Percentiles rank a stretch among this genome's conserved stretches.
Conservation (phyloP, 257 asterid species). For the Prunella vulgaris region DNA sequence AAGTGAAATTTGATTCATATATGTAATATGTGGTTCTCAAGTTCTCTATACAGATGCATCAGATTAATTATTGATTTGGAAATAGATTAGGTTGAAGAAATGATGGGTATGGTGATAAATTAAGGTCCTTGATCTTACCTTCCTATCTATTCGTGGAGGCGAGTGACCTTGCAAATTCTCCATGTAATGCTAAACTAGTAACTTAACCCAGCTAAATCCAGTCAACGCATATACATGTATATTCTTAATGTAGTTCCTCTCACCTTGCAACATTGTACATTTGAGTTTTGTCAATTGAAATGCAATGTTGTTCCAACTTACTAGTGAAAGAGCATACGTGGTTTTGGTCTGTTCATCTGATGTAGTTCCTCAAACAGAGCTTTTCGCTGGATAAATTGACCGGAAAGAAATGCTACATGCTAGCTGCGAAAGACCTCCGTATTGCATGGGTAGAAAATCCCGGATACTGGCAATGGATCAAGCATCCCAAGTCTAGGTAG, state of each 20-base stretch:
- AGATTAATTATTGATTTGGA: background rate
- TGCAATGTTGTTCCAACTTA: background rate
- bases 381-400: slow-evolving; percentile 58
- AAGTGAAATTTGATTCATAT: background rate
- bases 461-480: slow-evolving; percentile 56
- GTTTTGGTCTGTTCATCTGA: slow-evolving; percentile 20
- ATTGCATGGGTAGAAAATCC: slow-evolving; percentile 62
- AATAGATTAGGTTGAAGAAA: background rate
- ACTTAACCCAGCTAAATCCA: background rate
- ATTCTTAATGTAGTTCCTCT: too few relatives aligned
- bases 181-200: background rate
- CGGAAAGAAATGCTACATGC: slow-evolving; percentile 73
- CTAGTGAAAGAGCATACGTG: background rate
- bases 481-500: slow-evolving; percentile 62
- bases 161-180: background rate
- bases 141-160: background rate
- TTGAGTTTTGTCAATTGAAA: background rate
- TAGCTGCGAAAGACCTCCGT: slow-evolving; percentile 57
- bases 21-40: background rate
- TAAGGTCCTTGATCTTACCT: background rate
- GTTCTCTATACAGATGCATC: background rate
- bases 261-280: background rate
- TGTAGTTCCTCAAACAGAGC: slow-evolving; percentile 41
- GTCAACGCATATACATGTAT: too few relatives aligned
- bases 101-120: background rate